These are phyloP conservation scores for Corymbia citriodora DNA, from an alignment of 441 rosid species.

Conservation along the genomic window DNA sequence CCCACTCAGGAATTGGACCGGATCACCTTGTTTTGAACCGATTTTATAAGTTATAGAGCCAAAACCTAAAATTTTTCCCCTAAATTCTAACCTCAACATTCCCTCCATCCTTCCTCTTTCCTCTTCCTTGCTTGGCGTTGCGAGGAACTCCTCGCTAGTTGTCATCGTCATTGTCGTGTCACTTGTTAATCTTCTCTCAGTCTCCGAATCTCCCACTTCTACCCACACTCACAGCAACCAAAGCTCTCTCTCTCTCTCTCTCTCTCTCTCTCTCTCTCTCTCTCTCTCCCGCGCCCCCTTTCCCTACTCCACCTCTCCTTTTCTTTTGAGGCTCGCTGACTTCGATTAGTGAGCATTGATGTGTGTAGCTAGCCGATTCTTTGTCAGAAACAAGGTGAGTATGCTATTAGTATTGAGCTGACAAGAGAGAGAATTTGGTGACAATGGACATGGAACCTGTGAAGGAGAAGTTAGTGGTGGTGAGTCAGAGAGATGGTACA, in stretches of 20 bases:
- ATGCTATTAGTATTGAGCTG: background rate
- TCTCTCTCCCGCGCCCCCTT: background rate
- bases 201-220: background rate
- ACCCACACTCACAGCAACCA: accelerated
- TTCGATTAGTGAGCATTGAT: background rate
- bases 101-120: background rate
- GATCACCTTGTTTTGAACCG: background rate
- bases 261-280: background rate
- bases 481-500: background rate
- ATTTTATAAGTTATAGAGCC: background rate
- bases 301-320: background rate
- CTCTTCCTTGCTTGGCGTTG: background rate
- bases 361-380: background rate
- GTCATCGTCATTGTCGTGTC: background rate
- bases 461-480: background rate
- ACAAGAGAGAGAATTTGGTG: background rate
- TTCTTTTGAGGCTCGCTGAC: background rate
- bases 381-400: background rate
- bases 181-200: accelerated
- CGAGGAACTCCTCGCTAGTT: background rate
- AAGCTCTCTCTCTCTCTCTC: background rate
- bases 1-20: accelerated
- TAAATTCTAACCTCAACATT: no score
- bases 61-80: no score
- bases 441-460: background rate